Percentiles rank a stretch among this genome's conserved stretches.
Evolutionary conservation across 176 grass and related monocot species (phyloP).

Genomic region (Neostapfia colusana): DNA sequence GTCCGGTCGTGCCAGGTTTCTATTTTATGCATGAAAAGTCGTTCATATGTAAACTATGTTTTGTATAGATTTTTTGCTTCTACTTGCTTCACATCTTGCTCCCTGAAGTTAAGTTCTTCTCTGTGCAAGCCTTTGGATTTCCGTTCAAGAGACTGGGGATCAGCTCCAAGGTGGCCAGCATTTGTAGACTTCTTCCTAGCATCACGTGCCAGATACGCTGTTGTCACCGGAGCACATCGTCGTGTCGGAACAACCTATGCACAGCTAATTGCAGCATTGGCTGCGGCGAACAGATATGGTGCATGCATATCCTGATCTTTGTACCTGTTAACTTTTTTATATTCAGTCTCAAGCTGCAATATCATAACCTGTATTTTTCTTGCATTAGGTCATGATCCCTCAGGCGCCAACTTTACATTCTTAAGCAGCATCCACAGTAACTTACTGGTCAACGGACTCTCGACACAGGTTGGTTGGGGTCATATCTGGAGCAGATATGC

Average conservation of each 20-base stretch:
- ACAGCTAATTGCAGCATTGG: constrained; percentile 77
- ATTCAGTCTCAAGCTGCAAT: background rate
- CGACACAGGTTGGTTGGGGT: constrained; percentile 77
- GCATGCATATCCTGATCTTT: constrained; percentile 15
- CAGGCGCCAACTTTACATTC: constrained; percentile 63
- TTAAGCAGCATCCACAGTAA: constrained; percentile 85
- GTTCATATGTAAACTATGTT: background rate
- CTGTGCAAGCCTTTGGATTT: constrained; percentile 53
- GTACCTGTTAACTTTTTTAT: background rate
- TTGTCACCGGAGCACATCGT: constrained; percentile 75
- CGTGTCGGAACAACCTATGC: constrained; percentile 77
- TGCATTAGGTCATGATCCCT: constrained; percentile 38
- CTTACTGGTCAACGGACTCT: constrained; percentile 55
- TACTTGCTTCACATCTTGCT: background rate
- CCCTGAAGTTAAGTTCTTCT: constrained; percentile 7
- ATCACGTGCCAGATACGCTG: constrained; percentile 58
- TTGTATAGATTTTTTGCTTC: background rate
- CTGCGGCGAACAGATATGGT: constrained; percentile 68
- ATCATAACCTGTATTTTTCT: background rate
- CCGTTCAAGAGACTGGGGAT: constrained; percentile 80
- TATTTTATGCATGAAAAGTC: background rate
- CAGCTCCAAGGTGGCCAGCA: constrained; percentile 80
- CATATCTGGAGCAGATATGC: constrained; percentile 89
- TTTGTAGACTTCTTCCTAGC: constrained; percentile 94
- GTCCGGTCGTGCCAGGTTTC: no score